Base-by-base conservation (phyloP, 169 alveolate genomes). In the Plasmodium blacklocki region DNA sequence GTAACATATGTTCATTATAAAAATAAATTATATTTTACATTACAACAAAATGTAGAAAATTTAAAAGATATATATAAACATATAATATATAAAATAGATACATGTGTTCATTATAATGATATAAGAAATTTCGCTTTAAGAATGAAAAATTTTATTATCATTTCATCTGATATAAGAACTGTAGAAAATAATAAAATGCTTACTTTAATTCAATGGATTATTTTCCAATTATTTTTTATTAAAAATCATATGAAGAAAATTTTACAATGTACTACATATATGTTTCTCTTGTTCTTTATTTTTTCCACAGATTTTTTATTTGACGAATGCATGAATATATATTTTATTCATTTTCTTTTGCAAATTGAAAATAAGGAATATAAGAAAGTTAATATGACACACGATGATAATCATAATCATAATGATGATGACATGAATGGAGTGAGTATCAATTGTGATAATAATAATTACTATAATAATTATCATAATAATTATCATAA, bases 221-320 rank as follows among this genome's bases (percentile, higher is more conserved):
- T 60, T 6, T 19, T 80, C 12, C 90, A 80, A 43, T 32, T 80
- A 23, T 80, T 29, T 80, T 80, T 68, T 18, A 68, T 80, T n/a
- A 54, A 52, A 15, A 80, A 43, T 9, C 73, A 80, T n/a, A 80
- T 70, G 19, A 5, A 54, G 19, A 72, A 66, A 43, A 14, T 58
- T 29, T 29, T 49, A 5, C 21, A 11, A 15, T 52, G 45, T 21
- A 11, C 59, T 4, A 80, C 90, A 8, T 68, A 80, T 15, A 68
- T 66, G 74, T 43, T 80, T 5, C 68, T 80, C 8, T 21, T 80
- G 0, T 80, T 80, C 59, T 80, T 80, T 63, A 80, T 80, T 12
- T 72, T 80, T 49, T 45, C 76, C 12, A 68, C 47, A 15, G 50
- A 52, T 11, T 8, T 23, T 8, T 43, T 63, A 1, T 80, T 80